Conservation (phyloP, 1,139 yeast species). For the Suhomyces anneliseae region DNA sequence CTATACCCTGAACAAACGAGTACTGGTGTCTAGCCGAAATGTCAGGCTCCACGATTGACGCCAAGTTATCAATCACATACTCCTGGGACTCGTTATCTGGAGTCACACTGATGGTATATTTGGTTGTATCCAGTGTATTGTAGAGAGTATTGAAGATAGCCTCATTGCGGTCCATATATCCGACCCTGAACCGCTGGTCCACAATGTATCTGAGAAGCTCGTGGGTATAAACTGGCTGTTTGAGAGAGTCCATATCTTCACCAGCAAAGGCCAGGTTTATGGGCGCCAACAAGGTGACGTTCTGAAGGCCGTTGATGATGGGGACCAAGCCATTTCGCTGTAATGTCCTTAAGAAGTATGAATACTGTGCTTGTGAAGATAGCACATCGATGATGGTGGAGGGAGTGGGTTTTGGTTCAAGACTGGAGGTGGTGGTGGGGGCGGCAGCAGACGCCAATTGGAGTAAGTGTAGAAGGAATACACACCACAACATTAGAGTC, state of each 20-base stretch:
- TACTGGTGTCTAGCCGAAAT: constrained; percentile 65
- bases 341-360: constrained; percentile 62
- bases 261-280: constrained; percentile 71
- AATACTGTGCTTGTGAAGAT: constrained; percentile 71
- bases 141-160: constrained; percentile 35
- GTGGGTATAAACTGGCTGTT: constrained; percentile 6
- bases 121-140: constrained; percentile 12
- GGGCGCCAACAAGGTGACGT: constrained; percentile 83
- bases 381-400: constrained; percentile 73
- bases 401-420: constrained; percentile 15
- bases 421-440: constrained; percentile 11
- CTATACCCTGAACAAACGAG: constrained; percentile 75
- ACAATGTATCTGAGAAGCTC: constrained; percentile 35
- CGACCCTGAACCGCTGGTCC: constrained; percentile 37
- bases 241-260: constrained; percentile 16
- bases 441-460: constrained; percentile 4
- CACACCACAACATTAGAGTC: constrained; percentile 5
- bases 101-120: constrained; percentile 29
- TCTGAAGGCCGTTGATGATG: constrained; percentile 57
- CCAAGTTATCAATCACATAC: constrained; percentile 48
- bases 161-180: constrained; percentile 28
- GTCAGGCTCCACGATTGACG: constrained; percentile 61
- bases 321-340: constrained; percentile 74
- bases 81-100: constrained; percentile 32
- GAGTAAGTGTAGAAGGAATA: constrained; percentile 1